These are phyloP conservation scores for Plantago major DNA, from an alignment of 257 asterid genomes.

Conservation along the genomic window DNA sequence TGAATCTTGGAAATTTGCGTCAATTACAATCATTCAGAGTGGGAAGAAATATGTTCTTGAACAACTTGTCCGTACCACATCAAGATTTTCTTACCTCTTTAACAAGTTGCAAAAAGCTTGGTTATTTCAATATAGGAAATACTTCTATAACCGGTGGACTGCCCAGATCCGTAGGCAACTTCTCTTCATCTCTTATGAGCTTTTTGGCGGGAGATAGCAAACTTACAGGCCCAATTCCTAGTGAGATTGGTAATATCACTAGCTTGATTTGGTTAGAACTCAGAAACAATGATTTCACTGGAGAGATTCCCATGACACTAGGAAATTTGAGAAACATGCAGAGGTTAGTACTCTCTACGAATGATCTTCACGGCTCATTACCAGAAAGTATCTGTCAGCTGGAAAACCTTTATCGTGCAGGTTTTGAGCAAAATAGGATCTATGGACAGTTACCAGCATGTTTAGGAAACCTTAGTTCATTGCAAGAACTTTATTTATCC, in stretches of 20 bases:
- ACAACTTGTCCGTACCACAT: slow-evolving; percentile 8
- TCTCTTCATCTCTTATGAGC: slow-evolving; percentile 9
- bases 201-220: neutral
- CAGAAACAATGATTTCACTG: slow-evolving; percentile 10
- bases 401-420: neutral
- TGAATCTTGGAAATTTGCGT: slow-evolving; percentile 15
- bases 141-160: slow-evolving; percentile 20
- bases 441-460: slow-evolving; percentile 19
- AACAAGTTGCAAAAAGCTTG: slow-evolving; percentile 8
- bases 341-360: neutral
- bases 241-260: slow-evolving; percentile 18
- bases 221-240: slow-evolving; percentile 22
- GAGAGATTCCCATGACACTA: slow-evolving; percentile 17
- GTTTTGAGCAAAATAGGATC: neutral
- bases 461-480: slow-evolving; percentile 11
- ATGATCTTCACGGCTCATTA: slow-evolving; percentile 16
- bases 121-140: neutral
- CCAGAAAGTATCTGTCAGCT: slow-evolving; percentile 17
- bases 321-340: slow-evolving; percentile 17
- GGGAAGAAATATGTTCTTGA: neutral
- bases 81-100: slow-evolving; percentile 16
- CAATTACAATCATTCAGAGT: slow-evolving; percentile 5
- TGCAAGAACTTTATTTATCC: slow-evolving; percentile 18
- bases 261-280: slow-evolving; percentile 6
- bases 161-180: slow-evolving; percentile 19